Base-by-base conservation (phyloP, 352 stramenopile genomes). In the Pythium sukuiense region DNA sequence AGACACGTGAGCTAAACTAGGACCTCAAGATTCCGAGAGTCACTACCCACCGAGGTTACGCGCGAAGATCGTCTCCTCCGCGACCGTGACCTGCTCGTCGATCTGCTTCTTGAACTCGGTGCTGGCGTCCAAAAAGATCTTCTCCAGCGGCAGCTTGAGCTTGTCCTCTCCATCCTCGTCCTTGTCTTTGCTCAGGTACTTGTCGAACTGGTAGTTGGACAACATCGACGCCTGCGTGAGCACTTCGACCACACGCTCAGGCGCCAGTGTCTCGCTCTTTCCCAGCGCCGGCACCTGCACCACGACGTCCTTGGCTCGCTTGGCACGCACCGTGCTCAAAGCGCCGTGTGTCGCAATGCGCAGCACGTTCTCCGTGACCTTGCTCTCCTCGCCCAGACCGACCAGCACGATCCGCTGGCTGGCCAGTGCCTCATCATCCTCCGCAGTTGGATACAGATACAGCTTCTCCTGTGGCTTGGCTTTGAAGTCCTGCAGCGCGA, bases 141-240 rank as follows among this genome's bases (percentile, higher is more conserved):
- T 62, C 61, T 90, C 76, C 11, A 93, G 69, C 43, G 85, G 85
- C 57, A 89, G 63, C 57, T 76, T 76, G 48, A 92, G 75, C 70
- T 89, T 90, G 58, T 77, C 76, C 32, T 91, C 80, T 64, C 80
- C 85, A 30, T 88, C 63, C 4, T 76, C 71, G 63, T 89, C 72
- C 64, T 77, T 86, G 43, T 73, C 71, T 33, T 76, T 69, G 55
- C 68, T 90, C 57, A 92, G 62, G 69, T 95, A 92, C 72, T 88
- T 77, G 71, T 95, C 83, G 48, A 95, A 95, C 70, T 91, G 83
- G 69, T 95, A 95, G 73, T 93, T 95, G 48, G 85, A 93, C 32
- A 95, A 73, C 66, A 93, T 87, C 20, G 82, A 89, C 2, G 87
- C 79, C 76, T 94, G 83, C 35, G 82, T 77, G 43, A 95, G 9